Evolutionary conservation across 2,329 filamentous ascomycete species (phyloP).

Genomic region (Aspergillus felis): DNA sequence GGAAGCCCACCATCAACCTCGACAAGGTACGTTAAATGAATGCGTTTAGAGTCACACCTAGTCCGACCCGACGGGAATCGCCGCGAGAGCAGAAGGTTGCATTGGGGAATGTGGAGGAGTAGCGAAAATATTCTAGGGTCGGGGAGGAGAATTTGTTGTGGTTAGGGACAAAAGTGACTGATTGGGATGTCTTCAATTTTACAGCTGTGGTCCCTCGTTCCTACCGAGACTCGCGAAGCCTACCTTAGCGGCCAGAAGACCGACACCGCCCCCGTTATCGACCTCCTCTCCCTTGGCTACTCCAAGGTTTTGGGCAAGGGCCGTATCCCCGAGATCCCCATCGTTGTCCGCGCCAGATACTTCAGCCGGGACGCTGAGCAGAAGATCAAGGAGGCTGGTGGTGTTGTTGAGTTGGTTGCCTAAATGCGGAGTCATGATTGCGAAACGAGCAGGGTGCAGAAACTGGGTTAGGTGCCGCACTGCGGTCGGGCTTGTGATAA

Average conservation of each 20-base stretch:
- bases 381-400: constrained; percentile 98
- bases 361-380: constrained; percentile 94
- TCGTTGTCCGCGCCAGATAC: constrained; percentile 93
- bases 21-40: constrained; percentile 72
- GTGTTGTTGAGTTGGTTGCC: constrained; percentile 92
- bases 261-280: constrained; percentile 94
- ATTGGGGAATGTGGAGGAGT: not conserved
- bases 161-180: constrained; percentile 10
- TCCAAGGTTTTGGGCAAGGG: constrained; percentile 99
- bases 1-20: constrained; percentile 98
- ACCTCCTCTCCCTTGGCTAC: constrained; percentile 96
- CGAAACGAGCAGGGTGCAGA: constrained; percentile 12
- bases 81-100: not conserved
- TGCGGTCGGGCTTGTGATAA: constrained; percentile 28
- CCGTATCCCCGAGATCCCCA: constrained; percentile 83
- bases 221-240: constrained; percentile 85
- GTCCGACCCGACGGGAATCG: not conserved
- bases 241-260: constrained; percentile 77
- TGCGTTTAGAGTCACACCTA: not conserved
- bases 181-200: constrained; percentile 11
- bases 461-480: constrained; percentile 26
- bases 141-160: not conserved
- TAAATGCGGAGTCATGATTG: constrained; percentile 49
- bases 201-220: constrained; percentile 93
- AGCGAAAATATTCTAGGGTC: not conserved